Evolutionary conservation across 768 basidiomycete species (phyloP), one percentile per base, ranked within the genome.

Genomic region (Lactifluus piperatus): DNA sequence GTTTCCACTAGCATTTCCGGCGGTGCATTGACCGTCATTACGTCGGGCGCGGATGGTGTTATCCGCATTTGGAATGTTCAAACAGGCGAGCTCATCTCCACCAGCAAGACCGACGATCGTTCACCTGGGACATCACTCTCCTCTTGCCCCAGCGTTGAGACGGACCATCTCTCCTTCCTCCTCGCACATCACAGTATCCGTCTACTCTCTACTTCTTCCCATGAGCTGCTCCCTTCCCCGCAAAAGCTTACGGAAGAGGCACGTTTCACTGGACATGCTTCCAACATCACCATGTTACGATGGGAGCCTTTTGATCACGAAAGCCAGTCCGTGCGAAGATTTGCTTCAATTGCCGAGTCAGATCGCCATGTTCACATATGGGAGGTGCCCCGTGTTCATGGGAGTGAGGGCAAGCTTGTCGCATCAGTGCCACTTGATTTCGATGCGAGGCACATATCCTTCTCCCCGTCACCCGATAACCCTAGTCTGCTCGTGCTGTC

Each of bases 391-490:
- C 69, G 75, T 41, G 69, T 69, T 3, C 66, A 74, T 10, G 70
- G 73, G 16, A 64, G 68, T 14, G 76, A 79, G 64, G 81, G 83
- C 32, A 80, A 74, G 63, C 73, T 83, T n/a, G 67, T 78, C 20
- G 84, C 84, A 16, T 81, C 81, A 5, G 75, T 83, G 5, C 78
- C 84, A 14, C 73, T 87, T 16, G 86, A 88, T 68, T 81, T 84
- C 3, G 81, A 82, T 58, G 81, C 80, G n/a, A 75, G 79, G 22
- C 68, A 70, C 20, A 74, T 82, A 58, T 36, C 67, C 36, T 65
- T 70, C 20, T 62, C 66, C 10, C 36, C 34, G 24, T 64, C 71
- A 49, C 71, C 11, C 62, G 65, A 54, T 71, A 71, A 50, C 73
- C 75, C 61, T 73, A 71, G 36, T 45, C 74, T 85, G 32, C 76